phyloP scores from a whole-genome alignment of 768 basidiomycete species.

The Termitomyces sp. region DNA sequence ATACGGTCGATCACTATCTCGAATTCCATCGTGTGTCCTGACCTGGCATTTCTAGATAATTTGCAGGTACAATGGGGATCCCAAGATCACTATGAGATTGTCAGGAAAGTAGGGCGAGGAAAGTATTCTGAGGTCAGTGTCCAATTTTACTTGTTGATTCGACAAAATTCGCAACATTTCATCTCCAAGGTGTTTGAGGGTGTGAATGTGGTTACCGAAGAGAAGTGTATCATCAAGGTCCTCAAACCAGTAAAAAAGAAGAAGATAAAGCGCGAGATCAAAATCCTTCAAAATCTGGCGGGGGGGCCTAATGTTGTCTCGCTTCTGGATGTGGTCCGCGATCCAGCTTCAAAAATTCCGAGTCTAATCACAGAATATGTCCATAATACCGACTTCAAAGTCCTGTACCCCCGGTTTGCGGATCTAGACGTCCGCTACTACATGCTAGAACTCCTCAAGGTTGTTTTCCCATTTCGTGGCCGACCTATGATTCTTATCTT shows the following conservation, averaged over 20 bases:
- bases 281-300: conserved; percentile 93
- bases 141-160: conserved; percentile 2
- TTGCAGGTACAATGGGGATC: conserved; percentile 96
- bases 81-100: conserved; percentile 97
- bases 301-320: conserved; percentile 95
- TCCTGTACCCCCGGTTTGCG: conserved; percentile 90
- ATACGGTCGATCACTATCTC: conserved; percentile 60
- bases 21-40: conserved; percentile 12
- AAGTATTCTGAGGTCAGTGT: conserved; percentile 85
- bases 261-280: conserved; percentile 99
- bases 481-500: conserved; percentile 5
- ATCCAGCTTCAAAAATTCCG: conserved; percentile 94
- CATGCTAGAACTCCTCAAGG: conserved; percentile 95
- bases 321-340: conserved; percentile 91
- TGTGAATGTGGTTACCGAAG: conserved; percentile 83
- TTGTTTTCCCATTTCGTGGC: conserved; percentile 18
- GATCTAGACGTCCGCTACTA: conserved; percentile 96
- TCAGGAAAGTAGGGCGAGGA: conserved; percentile 91
- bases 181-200: conserved; percentile 80
- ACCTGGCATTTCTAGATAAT: conserved; percentile 58
- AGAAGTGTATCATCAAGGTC: conserved; percentile 98
- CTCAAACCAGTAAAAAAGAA: conserved; percentile 99
- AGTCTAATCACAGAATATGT: conserved; percentile 97
- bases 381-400: conserved; percentile 97
- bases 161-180: conserved; percentile 9